Conservation (phyloP, 2,329 filamentous ascomycete genomes). For the Coniella vitis region DNA sequence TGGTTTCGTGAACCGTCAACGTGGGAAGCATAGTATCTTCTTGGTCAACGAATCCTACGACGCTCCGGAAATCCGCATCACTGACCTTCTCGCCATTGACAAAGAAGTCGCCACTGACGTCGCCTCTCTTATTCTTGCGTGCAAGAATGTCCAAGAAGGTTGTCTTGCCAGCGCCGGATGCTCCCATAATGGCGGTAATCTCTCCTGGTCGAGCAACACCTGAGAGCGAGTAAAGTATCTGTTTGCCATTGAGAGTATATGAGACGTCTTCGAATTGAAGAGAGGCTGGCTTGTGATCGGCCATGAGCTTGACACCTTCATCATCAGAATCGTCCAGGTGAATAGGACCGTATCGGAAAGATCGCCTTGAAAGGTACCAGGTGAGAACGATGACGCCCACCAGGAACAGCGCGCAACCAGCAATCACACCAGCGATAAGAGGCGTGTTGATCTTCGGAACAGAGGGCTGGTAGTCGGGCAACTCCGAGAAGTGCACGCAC, state of each 20-base stretch:
- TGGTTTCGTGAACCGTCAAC: constrained; percentile 95
- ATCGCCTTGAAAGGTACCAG: constrained; percentile 82
- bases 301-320: constrained; percentile 77
- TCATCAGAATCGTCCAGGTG: constrained; percentile 85
- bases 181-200: constrained; percentile 95
- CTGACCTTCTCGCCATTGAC: constrained; percentile 88
- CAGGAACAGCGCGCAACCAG: constrained; percentile 75
- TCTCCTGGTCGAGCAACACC: constrained; percentile 93
- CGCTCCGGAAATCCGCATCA: constrained; percentile 79
- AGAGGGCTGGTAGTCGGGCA: constrained; percentile 82
- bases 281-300: constrained; percentile 84
- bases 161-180: constrained; percentile 94
- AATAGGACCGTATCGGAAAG: constrained; percentile 63
- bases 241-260: constrained; percentile 80
- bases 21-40: constrained; percentile 96
- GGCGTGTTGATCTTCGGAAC: constrained; percentile 96
- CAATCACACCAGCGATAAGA: constrained; percentile 89
- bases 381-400: constrained; percentile 76
- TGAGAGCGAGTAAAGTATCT: constrained; percentile 72
- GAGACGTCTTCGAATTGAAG: constrained; percentile 83
- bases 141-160: constrained; percentile 95
- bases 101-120: constrained; percentile 72
- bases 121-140: constrained; percentile 90
- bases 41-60: constrained; percentile 96
- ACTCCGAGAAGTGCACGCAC: constrained; percentile 86